phyloP scores from a whole-genome alignment of 2,329 filamentous ascomycete species.

The Scytalidium sp. region DNA sequence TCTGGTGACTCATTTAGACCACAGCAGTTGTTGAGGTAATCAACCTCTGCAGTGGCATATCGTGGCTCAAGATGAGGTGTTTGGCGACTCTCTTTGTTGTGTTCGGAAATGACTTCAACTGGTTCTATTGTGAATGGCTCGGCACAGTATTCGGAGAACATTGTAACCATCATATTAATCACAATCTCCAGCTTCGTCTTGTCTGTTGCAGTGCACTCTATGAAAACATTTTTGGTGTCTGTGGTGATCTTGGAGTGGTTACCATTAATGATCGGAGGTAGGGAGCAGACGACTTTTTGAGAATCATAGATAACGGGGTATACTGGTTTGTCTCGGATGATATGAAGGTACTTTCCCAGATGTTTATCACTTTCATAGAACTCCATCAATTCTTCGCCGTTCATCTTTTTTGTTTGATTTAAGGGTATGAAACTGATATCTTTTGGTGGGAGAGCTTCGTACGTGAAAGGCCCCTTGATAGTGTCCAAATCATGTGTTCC shows the following conservation, averaged over 20 bases:
- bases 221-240: constrained; percentile 89
- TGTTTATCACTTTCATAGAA: constrained; percentile 97
- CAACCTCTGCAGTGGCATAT: constrained; percentile 76
- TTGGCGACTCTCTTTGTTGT: constrained; percentile 80
- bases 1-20: constrained; percentile 74
- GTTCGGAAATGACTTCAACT: constrained; percentile 85
- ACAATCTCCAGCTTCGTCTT: constrained; percentile 96
- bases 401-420: constrained; percentile 89
- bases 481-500: constrained; percentile 96
- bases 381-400: constrained; percentile 82
- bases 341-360: constrained; percentile 84
- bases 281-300: constrained; percentile 81
- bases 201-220: constrained; percentile 95
- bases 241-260: constrained; percentile 95
- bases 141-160: constrained; percentile 91
- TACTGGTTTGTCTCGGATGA: constrained; percentile 88
- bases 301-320: constrained; percentile 96
- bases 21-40: constrained; percentile 92
- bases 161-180: constrained; percentile 90
- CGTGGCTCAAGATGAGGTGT: constrained; percentile 79
- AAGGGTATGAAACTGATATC: constrained; percentile 88
- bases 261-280: constrained; percentile 97
- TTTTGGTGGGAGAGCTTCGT: constrained; percentile 87
- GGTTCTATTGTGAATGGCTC: constrained; percentile 93
- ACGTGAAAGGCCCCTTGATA: constrained; percentile 90